Base-by-base conservation (phyloP, 257 asterid species). In the Knoxia roxburghii region DNA sequence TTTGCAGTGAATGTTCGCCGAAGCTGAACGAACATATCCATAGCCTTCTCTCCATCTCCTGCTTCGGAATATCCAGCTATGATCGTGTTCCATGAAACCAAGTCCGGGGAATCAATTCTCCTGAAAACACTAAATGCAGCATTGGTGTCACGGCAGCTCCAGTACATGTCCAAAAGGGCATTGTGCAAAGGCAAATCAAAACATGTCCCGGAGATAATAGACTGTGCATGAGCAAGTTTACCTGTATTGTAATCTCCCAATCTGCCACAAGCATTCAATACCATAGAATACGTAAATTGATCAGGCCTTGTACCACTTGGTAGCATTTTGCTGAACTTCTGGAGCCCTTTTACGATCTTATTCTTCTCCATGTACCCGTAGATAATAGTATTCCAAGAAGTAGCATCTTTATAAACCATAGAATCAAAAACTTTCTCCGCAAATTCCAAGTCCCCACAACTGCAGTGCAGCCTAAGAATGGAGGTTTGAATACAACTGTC, bases 61-160 rank as follows among this genome's bases (percentile, higher is more conserved):
- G 68, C 83, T 72, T 80, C 88, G 2, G 95, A 83, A 78, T 40
- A 89, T 27, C 98, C 96, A 26, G 92, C 64, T 6, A 92, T 79
- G 78, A 92, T 83, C 11, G 97, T 80, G 85, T 92, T 89, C 97
- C 98, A 92, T 26, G 98, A 87, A 71, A 89, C 89, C 78, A 87
- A 74, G 80, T 89, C 88, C 9, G 92, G 96, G 35, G 55, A 75
- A 68, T 60, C 57, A 20, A 89, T 86, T 65, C 83, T 84, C 61
- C n/a, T 13, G 60, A 89, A 87, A 39, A 86, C 75, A 21, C 54
- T 61, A 56, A 67, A 54, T 5, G 95, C 89, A 33, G 90, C 18
- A 14, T 57, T 21, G 0, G 70, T 75, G 73, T 82, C 89, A 27
- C 88, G 77, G 45, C 97, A 87, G 71, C 82, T 92, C 70, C 87